These are phyloP conservation scores for Aspergillus kassunensis DNA, from an alignment of 495 filamentous ascomycete genomes.

Conservation along the genomic window DNA sequence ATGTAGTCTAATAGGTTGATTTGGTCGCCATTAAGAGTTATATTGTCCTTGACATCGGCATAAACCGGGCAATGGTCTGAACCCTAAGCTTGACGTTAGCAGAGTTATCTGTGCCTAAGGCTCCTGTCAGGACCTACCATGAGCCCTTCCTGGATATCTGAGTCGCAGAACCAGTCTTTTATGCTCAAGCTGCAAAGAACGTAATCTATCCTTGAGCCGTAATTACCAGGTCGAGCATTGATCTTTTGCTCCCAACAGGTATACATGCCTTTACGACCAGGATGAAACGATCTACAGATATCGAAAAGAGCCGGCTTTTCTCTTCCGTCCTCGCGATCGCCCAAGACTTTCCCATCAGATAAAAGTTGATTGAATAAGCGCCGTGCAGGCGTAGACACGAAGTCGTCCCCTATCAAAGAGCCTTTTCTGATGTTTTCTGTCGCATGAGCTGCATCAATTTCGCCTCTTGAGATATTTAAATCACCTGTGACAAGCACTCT, in stretches of 20 bases:
- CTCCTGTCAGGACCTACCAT: slow-evolving; percentile 47
- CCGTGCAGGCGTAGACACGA: slow-evolving; percentile 68
- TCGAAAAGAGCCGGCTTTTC: slow-evolving; percentile 78
- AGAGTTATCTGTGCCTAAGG: not conserved
- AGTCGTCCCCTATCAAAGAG: slow-evolving; percentile 61
- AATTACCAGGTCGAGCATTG: slow-evolving; percentile 87
- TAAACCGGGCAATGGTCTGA: slow-evolving; percentile 97
- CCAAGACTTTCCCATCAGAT: slow-evolving; percentile 64
- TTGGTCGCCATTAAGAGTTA: slow-evolving; percentile 46
- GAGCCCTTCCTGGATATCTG: slow-evolving; percentile 94
- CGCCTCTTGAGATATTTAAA: slow-evolving; percentile 77
- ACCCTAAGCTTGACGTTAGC: slow-evolving; percentile 47
- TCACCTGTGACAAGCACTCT: slow-evolving; percentile 82
- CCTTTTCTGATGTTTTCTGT: slow-evolving; percentile 68
- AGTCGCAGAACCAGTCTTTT: slow-evolving; percentile 76
- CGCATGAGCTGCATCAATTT: slow-evolving; percentile 69
- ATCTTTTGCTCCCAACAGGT: slow-evolving; percentile 90
- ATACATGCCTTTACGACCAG: slow-evolving; percentile 80
- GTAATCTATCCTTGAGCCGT: slow-evolving; percentile 88
- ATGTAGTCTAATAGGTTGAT: slow-evolving; percentile 67
- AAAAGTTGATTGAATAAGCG: slow-evolving; percentile 82
- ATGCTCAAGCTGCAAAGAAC: slow-evolving; percentile 78
- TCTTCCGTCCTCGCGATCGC: slow-evolving; percentile 65
- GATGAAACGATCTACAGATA: slow-evolving; percentile 80
- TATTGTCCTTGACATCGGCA: slow-evolving; percentile 63